These are phyloP conservation scores for Picea mariana DNA, from an alignment of 83 land plant genomes.

Conservation along the genomic window DNA sequence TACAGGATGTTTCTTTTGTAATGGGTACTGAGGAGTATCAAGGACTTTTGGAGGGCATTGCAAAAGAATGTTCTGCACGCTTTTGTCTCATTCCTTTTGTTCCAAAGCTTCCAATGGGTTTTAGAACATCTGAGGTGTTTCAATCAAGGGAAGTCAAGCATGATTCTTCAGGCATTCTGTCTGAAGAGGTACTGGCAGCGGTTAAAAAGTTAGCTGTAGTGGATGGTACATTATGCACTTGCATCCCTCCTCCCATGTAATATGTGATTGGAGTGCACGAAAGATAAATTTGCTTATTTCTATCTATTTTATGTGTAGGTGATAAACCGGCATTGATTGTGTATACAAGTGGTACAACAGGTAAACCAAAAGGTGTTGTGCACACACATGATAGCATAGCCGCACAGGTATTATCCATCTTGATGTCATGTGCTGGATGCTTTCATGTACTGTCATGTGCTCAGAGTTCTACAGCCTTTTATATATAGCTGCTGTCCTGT, in stretches of 20 bases:
- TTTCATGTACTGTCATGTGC: not conserved
- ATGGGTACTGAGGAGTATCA: slow-evolving; percentile 79
- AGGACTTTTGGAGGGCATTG: slow-evolving; percentile 58
- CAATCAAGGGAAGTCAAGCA: not conserved
- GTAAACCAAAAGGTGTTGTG: slow-evolving; percentile 98
- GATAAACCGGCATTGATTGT: slow-evolving; percentile 82
- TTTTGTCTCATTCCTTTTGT: slow-evolving; percentile 74
- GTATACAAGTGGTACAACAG: slow-evolving; percentile 99
- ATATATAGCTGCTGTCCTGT: too few species aligned
- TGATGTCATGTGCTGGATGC: slow-evolving; percentile 8
- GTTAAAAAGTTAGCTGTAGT: slow-evolving; percentile 18
- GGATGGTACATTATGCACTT: slow-evolving; percentile 19
- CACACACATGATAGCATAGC: slow-evolving; percentile 83
- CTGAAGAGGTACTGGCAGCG: slow-evolving; percentile 24
- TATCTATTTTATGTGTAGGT: slow-evolving; percentile 33
- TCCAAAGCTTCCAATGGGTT: slow-evolving; percentile 22
- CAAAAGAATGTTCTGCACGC: slow-evolving; percentile 59
- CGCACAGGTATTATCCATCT: slow-evolving; percentile 68
- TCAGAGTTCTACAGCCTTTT: too few species aligned
- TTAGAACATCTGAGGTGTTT: slow-evolving; percentile 4
- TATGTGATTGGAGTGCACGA: not conserved
- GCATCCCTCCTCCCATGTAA: not conserved
- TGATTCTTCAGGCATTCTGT: not conserved
- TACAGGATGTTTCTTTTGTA: slow-evolving; percentile 83
- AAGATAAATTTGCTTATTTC: not conserved